A percentile compares a stretch with the other conserved stretches of the same genome.
Evolutionary conservation across 2,329 filamentous ascomycete species (phyloP).

Genomic region (Fusarium luffae): DNA sequence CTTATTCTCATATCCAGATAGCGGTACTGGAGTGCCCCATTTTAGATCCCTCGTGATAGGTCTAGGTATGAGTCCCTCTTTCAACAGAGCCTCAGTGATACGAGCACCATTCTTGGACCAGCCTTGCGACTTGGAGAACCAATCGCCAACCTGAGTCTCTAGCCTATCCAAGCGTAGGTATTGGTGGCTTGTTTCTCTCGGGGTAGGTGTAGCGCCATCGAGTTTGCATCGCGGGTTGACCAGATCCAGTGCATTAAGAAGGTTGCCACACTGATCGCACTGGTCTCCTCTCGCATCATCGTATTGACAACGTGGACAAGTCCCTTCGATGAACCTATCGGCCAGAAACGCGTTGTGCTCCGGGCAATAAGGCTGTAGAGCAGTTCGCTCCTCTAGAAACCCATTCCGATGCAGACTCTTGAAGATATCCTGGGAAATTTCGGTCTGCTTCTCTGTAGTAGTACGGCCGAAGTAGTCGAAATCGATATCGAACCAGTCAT

Average conservation of each 20-base stretch:
- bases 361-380: not conserved
- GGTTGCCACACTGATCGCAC: not conserved
- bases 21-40: too few relatives aligned
- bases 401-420: not conserved
- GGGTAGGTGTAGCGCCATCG: not conserved
- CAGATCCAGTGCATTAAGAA: not conserved
- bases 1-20: too few relatives aligned
- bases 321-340: not conserved
- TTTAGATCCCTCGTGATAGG: too few relatives aligned
- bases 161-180: not conserved
- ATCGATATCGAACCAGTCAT: not conserved
- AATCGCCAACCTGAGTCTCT: fast-evolving
- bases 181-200: not conserved
- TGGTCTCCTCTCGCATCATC: not conserved
- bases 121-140: not conserved
- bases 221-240: not conserved
- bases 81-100: not conserved
- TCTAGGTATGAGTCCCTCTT: fast-evolving
- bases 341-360: not conserved
- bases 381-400: not conserved
- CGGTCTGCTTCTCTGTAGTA: not conserved
- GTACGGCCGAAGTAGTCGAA: not conserved
- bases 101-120: not conserved
- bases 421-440: not conserved
- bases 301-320: not conserved